Evolutionary conservation across 441 rosid species (phyloP), one percentile per base, ranked within the genome.

Genomic region (Pelargonium australe): DNA sequence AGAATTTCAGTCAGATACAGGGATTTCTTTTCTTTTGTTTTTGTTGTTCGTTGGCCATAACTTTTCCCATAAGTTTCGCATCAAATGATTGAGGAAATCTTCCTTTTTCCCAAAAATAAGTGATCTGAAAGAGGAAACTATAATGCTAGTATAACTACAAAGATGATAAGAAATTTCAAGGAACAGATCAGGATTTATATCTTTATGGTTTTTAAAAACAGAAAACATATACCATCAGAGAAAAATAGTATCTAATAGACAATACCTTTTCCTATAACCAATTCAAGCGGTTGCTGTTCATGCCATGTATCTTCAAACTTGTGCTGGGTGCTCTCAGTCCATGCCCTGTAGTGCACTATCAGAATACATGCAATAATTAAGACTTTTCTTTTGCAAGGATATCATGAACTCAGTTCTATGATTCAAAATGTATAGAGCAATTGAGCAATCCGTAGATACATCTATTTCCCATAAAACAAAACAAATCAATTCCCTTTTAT

Each of bases 281-380:
- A 72, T 80, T 88, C 97, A 78, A 86, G 65, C 2, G 95, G 97
- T 49, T 84, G 95, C 69, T 88, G 96, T 70, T 89, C 97, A 61
- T 80, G 81, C 95, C 98, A 83, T 12, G 95, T 89, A 74, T 91
- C 99, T 67, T 91, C 99, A 74, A 89, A 91, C 76, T 94, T 91
- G 80, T 94, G 96, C 74, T 77, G 84, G 19, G 88, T 80, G 77
- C 84, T 75, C 78, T 88, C 86, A 44, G 89, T 75, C 97, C 99
- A 94, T 76, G 83, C 97, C 78, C 82, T 87, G 72, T 87, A 91
- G 80, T 94, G 95, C 84, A 91, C 99, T 89, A 70, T 66, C 13
- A 55, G 45, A 70, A 73, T 34, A 72, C 1, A 78, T 17, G 37
- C 16, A 44, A 58, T 8, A 58, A 44, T 9, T 44, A 44, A 44